Evolutionary conservation across 116 monocot genomes (phyloP).

Genomic region (Papilionanthe hybrid): DNA sequence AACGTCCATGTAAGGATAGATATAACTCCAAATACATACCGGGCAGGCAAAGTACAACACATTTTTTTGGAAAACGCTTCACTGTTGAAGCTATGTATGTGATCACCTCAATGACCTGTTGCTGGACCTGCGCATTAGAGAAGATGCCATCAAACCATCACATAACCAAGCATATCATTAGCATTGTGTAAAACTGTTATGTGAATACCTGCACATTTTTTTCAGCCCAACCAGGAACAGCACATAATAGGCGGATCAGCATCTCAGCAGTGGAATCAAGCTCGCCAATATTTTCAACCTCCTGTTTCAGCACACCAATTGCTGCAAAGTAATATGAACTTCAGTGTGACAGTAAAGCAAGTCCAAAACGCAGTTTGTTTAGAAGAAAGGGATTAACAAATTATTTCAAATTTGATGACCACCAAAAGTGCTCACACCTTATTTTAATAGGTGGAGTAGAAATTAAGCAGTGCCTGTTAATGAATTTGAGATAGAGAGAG

Average conservation of each 20-base stretch:
- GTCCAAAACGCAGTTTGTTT: not conserved
- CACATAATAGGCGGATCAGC: conserved; percentile 80
- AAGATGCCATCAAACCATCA: not conserved
- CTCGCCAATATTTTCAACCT: conserved; percentile 66
- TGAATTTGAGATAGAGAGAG: too few relatives aligned
- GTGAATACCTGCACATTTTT: conserved; percentile 94
- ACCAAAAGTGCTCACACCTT: not conserved
- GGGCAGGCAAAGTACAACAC: conserved; percentile 80
- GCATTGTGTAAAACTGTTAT: conserved; percentile 3
- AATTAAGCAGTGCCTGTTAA: too few relatives aligned
- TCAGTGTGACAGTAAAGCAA: not conserved
- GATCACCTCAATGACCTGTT: conserved; percentile 90
- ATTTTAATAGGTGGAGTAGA: too few relatives aligned
- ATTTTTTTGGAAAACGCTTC: conserved; percentile 83
- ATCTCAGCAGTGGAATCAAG: conserved; percentile 80
- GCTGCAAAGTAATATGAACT: conserved; percentile 38
- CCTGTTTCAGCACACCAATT: conserved; percentile 69
- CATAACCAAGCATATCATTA: not conserved
- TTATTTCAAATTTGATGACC: not conserved
- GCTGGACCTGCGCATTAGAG: conserved; percentile 70
- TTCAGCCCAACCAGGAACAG: conserved; percentile 96
- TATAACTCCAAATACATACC: conserved; percentile 39
- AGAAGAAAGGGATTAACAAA: not conserved
- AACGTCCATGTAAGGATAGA: not conserved
- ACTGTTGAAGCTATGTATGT: conserved; percentile 71